Evolutionary conservation across 306 rosid genomes (phyloP), one percentile per base, ranked within the genome.

Genomic region (Cucurbita argyrosperma): DNA sequence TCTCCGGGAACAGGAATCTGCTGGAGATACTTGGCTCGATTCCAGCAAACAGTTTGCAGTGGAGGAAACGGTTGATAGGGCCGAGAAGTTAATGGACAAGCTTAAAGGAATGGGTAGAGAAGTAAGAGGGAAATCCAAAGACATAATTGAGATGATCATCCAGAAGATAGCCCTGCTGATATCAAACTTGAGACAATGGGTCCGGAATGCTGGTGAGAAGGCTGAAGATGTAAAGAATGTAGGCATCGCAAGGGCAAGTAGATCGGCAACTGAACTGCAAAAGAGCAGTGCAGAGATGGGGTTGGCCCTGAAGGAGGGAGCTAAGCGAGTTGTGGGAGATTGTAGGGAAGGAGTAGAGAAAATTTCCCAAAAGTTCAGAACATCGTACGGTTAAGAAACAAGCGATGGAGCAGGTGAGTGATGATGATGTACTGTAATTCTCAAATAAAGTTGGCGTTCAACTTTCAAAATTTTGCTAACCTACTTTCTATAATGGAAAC

Each of bases 311-410:
- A 88, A 83, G 80, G 99, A 89, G 63, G 90, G 97, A 30, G 86
- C 91, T 49, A 91, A 89, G 88, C 80, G 92, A 15, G 87, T 87
- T 11, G 97, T 84, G 0, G 92, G 86, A 53, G 97, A 91, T 74
- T 94, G 96, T 76, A 88, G 89, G 85, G 99, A 84, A 78, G 97
- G 96, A 57, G 97, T 95, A 18, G 97, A 83, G 86, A 95, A 87
- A 83, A 83, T 95, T 75, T 82, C 90, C 75, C 97, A 89, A 58
- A 94, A 84, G 86, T 91, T 95, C 80, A 91, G 86, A 84, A 82
- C 92, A 58, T 90, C 53, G 8, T 26, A 47, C 51, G 74, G 72
- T 66, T 43, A 39, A 63, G 49, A 8, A 54, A 18, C 52, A 11
- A 12, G 2, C 3, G 72, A 66, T 66, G 45, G 53, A 21, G 55